A percentile compares a stretch with the other conserved stretches of the same genome.
These are phyloP conservation scores for Sporodiniella umbellata DNA, from an alignment of 371 early-diverging fungal species.

Conservation along the genomic window DNA sequence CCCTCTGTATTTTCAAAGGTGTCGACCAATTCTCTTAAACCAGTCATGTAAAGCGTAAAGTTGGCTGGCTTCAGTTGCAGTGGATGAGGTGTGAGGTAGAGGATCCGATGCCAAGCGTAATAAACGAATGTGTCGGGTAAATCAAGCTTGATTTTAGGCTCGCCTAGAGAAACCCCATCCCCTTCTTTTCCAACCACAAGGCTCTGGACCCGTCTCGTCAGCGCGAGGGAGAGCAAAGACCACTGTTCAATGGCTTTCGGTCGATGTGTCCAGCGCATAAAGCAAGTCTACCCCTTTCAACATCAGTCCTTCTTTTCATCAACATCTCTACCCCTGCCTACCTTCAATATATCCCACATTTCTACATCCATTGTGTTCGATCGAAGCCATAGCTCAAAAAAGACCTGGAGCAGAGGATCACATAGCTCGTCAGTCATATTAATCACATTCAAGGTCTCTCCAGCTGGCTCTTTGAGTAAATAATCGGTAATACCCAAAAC, in stretches of 20 bases:
- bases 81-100: constrained; percentile 67
- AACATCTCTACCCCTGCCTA: background rate
- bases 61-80: constrained; percentile 58
- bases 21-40: constrained; percentile 64
- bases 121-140: constrained; percentile 59
- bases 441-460: constrained; percentile 34
- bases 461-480: constrained; percentile 55
- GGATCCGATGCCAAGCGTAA: constrained; percentile 73
- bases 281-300: constrained; percentile 37
- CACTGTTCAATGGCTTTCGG: constrained; percentile 68
- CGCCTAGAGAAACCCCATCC: constrained; percentile 51
- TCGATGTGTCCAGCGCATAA: constrained; percentile 72
- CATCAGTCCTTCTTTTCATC: too few species aligned
- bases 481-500: constrained; percentile 70
- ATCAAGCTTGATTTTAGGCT: constrained; percentile 61
- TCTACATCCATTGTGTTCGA: constrained; percentile 60
- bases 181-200: constrained; percentile 61
- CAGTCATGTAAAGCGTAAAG: constrained; percentile 64
- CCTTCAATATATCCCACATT: constrained; percentile 74
- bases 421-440: constrained; percentile 77
- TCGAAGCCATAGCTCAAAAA: constrained; percentile 75
- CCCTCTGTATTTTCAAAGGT: constrained; percentile 47
- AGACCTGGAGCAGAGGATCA: constrained; percentile 60
- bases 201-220: constrained; percentile 61
- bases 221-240: constrained; percentile 57